Conservation (phyloP, 306 rosid genomes). For the Glycyrrhiza uralensis region DNA sequence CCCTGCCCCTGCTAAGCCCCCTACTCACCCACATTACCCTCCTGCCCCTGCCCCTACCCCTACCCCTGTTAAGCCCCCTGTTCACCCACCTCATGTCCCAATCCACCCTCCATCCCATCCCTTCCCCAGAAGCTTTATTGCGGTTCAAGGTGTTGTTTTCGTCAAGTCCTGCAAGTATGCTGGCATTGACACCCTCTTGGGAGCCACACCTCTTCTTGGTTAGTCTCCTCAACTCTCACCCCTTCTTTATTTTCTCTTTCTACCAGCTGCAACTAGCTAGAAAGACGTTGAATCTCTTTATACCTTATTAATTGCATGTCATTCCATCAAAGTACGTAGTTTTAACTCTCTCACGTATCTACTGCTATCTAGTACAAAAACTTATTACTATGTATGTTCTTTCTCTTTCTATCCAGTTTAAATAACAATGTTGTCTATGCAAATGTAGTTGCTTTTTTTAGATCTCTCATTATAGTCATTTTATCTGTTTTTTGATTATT, state of each 20-base stretch:
- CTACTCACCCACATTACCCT: slow-evolving; percentile 1
- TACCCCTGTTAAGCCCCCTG: background rate
- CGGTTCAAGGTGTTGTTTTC: slow-evolving; percentile 89
- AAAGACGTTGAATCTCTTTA: background rate
- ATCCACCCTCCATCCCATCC: background rate
- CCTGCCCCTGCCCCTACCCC: too few relatives aligned
- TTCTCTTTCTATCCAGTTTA: too few relatives aligned
- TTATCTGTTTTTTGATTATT: too few relatives aligned
- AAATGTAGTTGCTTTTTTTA: background rate
- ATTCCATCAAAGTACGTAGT: too few relatives aligned
- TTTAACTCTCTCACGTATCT: too few relatives aligned
- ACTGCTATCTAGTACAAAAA: too few relatives aligned
- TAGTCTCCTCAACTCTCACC: background rate
- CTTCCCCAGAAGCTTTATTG: slow-evolving; percentile 49
- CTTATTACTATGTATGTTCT: too few relatives aligned
- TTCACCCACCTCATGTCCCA: background rate
- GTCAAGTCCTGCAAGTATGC: slow-evolving; percentile 72
- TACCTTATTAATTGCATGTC: background rate
- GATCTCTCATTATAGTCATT: background rate
- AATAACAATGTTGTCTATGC: too few relatives aligned
- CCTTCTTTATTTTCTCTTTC: background rate
- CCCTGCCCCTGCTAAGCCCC: background rate
- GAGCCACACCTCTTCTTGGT: slow-evolving; percentile 64
- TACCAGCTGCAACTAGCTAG: too few relatives aligned
- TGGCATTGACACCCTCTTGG: slow-evolving; percentile 55